Percentiles rank a stretch among this genome's conserved stretches.
phyloP scores from a whole-genome alignment of 257 asterid genomes.

The Solanum chmielewskii region DNA sequence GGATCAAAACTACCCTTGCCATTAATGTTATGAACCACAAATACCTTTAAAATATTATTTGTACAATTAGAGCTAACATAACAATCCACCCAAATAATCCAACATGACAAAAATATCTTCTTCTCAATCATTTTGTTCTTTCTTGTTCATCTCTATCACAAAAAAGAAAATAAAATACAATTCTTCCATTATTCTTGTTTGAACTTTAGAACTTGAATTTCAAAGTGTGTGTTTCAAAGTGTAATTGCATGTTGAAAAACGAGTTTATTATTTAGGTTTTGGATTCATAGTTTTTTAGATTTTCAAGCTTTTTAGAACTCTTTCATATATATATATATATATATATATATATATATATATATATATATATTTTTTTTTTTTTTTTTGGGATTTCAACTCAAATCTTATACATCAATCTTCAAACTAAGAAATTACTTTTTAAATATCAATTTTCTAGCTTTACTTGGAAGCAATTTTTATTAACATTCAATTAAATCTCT shows the following conservation, averaged over 20 bases:
- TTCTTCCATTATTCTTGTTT: no score
- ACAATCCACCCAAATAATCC: neutral
- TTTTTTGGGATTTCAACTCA: neutral
- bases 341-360: no score
- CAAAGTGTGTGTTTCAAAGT: no score
- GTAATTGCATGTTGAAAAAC: neutral
- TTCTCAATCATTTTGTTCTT: neutral
- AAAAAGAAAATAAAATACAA: no score
- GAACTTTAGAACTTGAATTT: no score
- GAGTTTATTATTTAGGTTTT: no score
- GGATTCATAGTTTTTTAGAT: neutral
- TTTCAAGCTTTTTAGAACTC: neutral
- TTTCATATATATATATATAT: neutral
- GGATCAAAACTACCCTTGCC: no score
- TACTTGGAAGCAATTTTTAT: neutral
- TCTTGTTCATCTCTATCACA: no score
- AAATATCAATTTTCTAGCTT: neutral
- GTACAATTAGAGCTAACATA: neutral
- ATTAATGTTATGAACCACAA: no score
- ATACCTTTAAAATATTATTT: no score
- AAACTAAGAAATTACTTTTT: neutral
- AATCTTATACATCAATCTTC: neutral
- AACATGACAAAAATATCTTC: no score
- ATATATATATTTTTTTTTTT: no score
- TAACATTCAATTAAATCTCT: neutral